These are phyloP conservation scores for Tribonema minus DNA, from an alignment of 108 stramenopile genomes.

Conservation along the genomic window DNA sequence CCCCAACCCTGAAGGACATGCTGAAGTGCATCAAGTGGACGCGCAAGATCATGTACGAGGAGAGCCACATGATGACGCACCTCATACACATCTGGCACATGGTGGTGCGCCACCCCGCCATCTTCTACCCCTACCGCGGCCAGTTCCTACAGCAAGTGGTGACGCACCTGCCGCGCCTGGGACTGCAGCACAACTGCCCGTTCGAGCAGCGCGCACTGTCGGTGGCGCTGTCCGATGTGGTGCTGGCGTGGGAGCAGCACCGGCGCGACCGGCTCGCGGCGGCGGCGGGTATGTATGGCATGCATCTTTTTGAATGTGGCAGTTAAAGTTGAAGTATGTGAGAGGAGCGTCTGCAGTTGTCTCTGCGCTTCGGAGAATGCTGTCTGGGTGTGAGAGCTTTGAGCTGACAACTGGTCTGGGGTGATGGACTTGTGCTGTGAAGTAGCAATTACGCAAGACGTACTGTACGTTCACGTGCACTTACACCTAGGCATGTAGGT, in stretches of 20 bases:
- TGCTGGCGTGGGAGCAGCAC: constrained; percentile 71
- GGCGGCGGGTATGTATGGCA: background rate
- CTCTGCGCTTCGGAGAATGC: too few species aligned
- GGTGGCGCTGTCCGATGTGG: constrained; percentile 69
- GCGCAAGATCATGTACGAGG: constrained; percentile 80
- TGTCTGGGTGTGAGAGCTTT: too few species aligned
- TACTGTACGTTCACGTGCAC: too few species aligned
- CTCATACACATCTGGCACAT: constrained; percentile 82
- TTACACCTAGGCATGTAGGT: too few species aligned
- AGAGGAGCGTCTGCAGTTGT: too few species aligned
- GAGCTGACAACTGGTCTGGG: too few species aligned
- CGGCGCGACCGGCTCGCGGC: constrained; percentile 37
- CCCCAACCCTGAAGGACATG: too few species aligned
- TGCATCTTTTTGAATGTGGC: background rate
- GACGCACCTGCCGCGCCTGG: constrained; percentile 69
- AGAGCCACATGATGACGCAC: constrained; percentile 76
- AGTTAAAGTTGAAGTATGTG: too few species aligned
- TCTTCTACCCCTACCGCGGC: constrained; percentile 63
- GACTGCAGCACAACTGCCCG: constrained; percentile 63
- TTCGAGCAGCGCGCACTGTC: constrained; percentile 69
- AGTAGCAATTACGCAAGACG: too few species aligned
- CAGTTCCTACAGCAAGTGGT: constrained; percentile 77
- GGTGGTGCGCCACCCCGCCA: constrained; percentile 65
- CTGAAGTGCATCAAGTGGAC: constrained; percentile 72
- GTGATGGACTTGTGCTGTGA: too few species aligned